phyloP scores from a whole-genome alignment of 2,329 filamentous ascomycete genomes.

The Nemania sp. region DNA sequence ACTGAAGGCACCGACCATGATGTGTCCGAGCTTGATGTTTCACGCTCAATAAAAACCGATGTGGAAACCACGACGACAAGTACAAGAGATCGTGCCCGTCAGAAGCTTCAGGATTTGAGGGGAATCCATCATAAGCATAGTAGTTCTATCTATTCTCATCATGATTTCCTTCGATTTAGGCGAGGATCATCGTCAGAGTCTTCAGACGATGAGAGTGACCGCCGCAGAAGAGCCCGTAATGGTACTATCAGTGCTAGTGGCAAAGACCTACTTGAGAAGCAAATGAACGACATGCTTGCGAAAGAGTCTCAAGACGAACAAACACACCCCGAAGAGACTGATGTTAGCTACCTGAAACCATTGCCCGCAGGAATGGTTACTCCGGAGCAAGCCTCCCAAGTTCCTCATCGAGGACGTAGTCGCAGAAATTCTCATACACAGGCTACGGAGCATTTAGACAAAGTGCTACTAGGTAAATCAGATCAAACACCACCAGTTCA shows the following conservation, averaged over 20 bases:
- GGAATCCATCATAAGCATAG: constrained; percentile 67
- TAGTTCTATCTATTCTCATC: constrained; percentile 62
- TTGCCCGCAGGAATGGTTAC: constrained; percentile 50
- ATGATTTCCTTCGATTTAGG: constrained; percentile 65
- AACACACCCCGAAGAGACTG: constrained; percentile 49
- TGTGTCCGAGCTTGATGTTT: constrained; percentile 32
- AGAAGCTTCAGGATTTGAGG: constrained; percentile 69
- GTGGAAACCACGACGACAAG: constrained; percentile 62
- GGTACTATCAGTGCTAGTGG: constrained; percentile 63
- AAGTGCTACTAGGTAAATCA: constrained; percentile 35
- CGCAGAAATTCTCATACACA: constrained; percentile 43
- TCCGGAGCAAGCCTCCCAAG: constrained; percentile 41
- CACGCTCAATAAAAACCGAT: constrained; percentile 48
- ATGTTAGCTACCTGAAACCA: constrained; percentile 53
- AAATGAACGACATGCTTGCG: constrained; percentile 71
- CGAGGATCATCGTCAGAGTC: constrained; percentile 69
- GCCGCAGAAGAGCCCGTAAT: constrained; percentile 55
- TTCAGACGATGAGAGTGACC: constrained; percentile 68
- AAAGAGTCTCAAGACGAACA: constrained; percentile 63
- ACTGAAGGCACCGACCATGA: constrained; percentile 27
- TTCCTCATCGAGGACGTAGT: constrained; percentile 31
- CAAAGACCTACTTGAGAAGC: constrained; percentile 68
- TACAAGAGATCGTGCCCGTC: constrained; percentile 69
- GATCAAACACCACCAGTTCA: constrained; percentile 49
- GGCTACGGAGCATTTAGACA: constrained; percentile 37